These are phyloP conservation scores for Xerocomus minutiporus DNA, from an alignment of 1,284 basidiomycete genomes.

Conservation along the genomic window DNA sequence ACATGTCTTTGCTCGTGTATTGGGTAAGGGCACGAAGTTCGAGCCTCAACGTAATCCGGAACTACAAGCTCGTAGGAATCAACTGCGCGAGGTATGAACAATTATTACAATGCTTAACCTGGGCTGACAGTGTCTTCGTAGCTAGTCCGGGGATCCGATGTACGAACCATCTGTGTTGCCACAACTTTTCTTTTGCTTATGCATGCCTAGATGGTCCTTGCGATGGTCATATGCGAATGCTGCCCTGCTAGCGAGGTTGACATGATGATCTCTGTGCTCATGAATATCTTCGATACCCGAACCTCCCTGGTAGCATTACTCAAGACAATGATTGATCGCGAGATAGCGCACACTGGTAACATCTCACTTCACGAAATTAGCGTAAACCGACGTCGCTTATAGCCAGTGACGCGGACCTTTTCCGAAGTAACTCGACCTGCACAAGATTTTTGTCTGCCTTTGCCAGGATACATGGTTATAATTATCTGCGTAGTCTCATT, in stretches of 20 bases:
- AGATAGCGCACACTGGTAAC: constrained; percentile 73
- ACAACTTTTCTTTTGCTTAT: constrained; percentile 6
- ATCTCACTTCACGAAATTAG: background rate
- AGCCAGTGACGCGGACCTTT: constrained; percentile 78
- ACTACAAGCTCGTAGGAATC: constrained; percentile 49
- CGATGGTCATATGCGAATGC: constrained; percentile 81
- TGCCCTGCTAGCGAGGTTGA: constrained; percentile 78
- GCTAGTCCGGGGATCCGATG: constrained; percentile 72
- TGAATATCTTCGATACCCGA: constrained; percentile 82
- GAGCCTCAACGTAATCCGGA: constrained; percentile 54
- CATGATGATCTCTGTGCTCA: constrained; percentile 78
- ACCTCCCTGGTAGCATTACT: constrained; percentile 70
- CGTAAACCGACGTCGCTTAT: constrained; percentile 10
- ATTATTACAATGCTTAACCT: background rate
- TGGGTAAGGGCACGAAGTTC: constrained; percentile 76
- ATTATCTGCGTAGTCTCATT: constrained; percentile 77
- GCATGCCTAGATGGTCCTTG: constrained; percentile 60
- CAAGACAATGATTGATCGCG: constrained; percentile 80
- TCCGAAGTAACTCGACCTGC: constrained; percentile 83
- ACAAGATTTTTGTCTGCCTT: constrained; percentile 82
- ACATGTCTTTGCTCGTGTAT: constrained; percentile 82
- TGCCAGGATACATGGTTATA: constrained; percentile 83
- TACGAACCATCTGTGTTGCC: constrained; percentile 26
- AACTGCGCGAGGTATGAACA: constrained; percentile 60
- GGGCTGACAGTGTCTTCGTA: constrained; percentile 27